phyloP scores from a whole-genome alignment of 2,329 filamentous ascomycete genomes.

The Pezicula radicicola region DNA sequence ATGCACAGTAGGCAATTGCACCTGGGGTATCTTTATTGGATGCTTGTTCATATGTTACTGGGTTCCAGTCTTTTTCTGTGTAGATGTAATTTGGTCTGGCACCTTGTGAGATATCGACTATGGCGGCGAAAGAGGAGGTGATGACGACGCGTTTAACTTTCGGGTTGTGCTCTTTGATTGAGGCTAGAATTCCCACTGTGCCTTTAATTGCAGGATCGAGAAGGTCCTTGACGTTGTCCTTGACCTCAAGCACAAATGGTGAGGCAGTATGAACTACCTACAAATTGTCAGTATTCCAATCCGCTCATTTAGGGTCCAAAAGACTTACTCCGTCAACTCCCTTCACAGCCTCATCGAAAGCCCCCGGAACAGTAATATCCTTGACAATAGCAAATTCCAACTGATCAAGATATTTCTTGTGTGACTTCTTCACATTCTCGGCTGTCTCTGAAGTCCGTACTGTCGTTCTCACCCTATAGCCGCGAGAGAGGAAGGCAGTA shows the following conservation, averaged over 20 bases:
- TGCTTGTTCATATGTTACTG: slow-evolving; percentile 43
- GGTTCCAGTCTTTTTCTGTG: slow-evolving; percentile 51
- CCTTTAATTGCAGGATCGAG: slow-evolving; percentile 52
- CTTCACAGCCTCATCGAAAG: slow-evolving; percentile 56
- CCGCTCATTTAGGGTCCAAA: neutral
- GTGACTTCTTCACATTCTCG: slow-evolving; percentile 35
- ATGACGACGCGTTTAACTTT: slow-evolving; percentile 39
- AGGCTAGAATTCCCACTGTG: slow-evolving; percentile 44
- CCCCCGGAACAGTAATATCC: slow-evolving; percentile 66
- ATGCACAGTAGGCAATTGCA: slow-evolving; percentile 25
- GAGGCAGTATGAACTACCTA: slow-evolving; percentile 66
- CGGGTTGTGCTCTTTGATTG: slow-evolving; percentile 36
- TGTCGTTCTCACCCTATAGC: slow-evolving; percentile 37
- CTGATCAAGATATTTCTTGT: slow-evolving; percentile 32
- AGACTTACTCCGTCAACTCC: slow-evolving; percentile 61
- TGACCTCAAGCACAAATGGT: slow-evolving; percentile 35
- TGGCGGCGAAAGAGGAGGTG: slow-evolving; percentile 62
- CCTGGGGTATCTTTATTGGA: slow-evolving; percentile 9
- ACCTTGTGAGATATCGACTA: slow-evolving; percentile 51
- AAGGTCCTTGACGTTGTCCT: slow-evolving; percentile 33
- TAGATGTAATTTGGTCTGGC: slow-evolving; percentile 43
- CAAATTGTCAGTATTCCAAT: neutral
- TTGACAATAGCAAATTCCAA: slow-evolving; percentile 51
- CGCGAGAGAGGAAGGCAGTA: slow-evolving; percentile 37
- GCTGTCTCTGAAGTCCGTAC: slow-evolving; percentile 43